Conservation (phyloP, 768 basidiomycete species). For the Amanita pseudoporphyria region DNA sequence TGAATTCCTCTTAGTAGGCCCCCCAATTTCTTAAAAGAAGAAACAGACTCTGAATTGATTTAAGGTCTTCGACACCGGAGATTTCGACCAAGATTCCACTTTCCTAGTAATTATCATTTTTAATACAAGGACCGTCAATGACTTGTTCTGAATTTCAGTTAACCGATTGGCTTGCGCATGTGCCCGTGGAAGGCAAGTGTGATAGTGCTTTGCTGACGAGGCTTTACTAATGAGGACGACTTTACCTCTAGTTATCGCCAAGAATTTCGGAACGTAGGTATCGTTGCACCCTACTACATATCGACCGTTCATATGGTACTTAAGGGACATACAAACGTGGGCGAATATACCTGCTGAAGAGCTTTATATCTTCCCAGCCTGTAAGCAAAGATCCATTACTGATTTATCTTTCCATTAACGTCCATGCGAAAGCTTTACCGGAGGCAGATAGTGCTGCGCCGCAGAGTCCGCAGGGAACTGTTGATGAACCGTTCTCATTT, state of each 20-base stretch:
- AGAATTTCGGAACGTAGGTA: constrained; percentile 36
- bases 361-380: constrained; percentile 43
- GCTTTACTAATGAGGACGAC: not conserved
- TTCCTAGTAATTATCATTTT: constrained; percentile 28
- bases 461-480: constrained; percentile 32
- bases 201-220: not conserved
- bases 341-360: constrained; percentile 34
- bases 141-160: constrained; percentile 18
- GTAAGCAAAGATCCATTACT: constrained; percentile 16
- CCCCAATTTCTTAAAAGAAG: not conserved
- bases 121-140: not conserved
- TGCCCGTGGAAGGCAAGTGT: constrained; percentile 35
- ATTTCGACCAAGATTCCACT: constrained; percentile 42
- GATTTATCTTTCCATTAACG: not conserved
- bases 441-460: constrained; percentile 25
- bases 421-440: constrained; percentile 21
- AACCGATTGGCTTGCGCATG: constrained; percentile 46
- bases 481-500: constrained; percentile 38
- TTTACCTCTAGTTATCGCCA: constrained; percentile 30
- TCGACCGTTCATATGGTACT: not conserved
- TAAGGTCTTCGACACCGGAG: constrained; percentile 41
- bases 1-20: constrained; percentile 40
- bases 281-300: not conserved
- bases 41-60: not conserved
- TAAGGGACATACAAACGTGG: constrained; percentile 25